Base-by-base conservation (phyloP, 2,329 filamentous ascomycete species). In the Cytospora mali region DNA sequence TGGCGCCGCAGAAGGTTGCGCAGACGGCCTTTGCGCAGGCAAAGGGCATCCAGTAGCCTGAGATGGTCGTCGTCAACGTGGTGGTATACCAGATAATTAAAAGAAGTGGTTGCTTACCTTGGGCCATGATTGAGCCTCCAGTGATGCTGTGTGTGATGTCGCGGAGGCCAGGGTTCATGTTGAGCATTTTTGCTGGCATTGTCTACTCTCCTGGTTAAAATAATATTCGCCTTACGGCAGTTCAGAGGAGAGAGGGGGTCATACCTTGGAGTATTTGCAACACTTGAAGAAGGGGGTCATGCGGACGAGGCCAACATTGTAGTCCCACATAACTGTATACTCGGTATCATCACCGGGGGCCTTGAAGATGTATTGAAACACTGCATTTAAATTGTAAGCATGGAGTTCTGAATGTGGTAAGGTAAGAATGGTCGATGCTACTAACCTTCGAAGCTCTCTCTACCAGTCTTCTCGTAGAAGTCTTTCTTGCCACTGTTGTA, bases 31-130 rank as follows among this genome's bases (percentile, higher is more conserved):
- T 90, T 53, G 95, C 95, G 68, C 93, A 96, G 46, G 86, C 79
- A 70, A 88, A 98, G 2, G 94, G 94, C 85, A 98, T 92, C 95
- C 95, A 99, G 76, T 98, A 99, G 35, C 95, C 93, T 96, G 64
- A 28, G 46, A n/a, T n/a, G 66, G 59, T 59, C 46, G 69, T 60
- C 67, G 50, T n/a, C 50, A 28, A 11, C 1, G 46, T 18, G 25
- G 4, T 25, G 5, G 50, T 13, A 16, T 13, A 10, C 21, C 3
- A 11, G 1, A 13, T 29, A 25, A 14, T 14, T 23, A n/a, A 33
- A 11, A 16, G 35, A 28, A 46, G 21, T 56, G 29, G 33, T 25
- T 27, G 10, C 76, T 55, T 80, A 93, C 92, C 93, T 87, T 99
- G 95, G 58, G 93, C 94, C 65, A 87, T 87, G 62, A 98, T 88